Base-by-base conservation (phyloP, 192 early-diverging fungal species). In the Coemansia sp. region DNA sequence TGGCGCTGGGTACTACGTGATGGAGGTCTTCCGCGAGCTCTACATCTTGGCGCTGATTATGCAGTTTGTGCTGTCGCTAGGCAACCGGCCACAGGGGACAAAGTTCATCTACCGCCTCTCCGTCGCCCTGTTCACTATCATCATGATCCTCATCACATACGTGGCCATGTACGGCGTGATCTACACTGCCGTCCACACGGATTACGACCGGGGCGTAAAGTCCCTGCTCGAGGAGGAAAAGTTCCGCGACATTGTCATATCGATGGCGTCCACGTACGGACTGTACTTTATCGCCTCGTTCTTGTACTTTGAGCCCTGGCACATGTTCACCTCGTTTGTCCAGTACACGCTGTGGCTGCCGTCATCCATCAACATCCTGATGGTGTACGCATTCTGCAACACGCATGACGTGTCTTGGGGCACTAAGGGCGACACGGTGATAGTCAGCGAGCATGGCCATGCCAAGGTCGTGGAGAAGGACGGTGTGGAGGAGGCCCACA, bases 321-420 rank as follows among this genome's bases (percentile, higher is more conserved):
- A 97, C 77, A 93, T 95, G 92, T 78, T 95, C 67, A 96, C 94
- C 18, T 91, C 87, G 40, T 90, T 97, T 65, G 9, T 95, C n/a
- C 91, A 96, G 80, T 97, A 97, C 86, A 83, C 94, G 75, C 78
- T 95, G 70, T 88, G 95, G 65, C 78, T 95, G 75, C 95, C 95
- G 27, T 90, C 91, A 46, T 97, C 92, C 62, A 86, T 93, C 72
- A 97, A 96, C 85, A 95, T 97, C 76, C 81, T 97, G 46, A 94
- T 90, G 89, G 90, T 97, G 27, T 97, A 95, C 57, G 92, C 95
- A 3, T 96, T 95, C 86, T 94, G 92, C 72, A 97, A 97, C 88
- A 91, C 94, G 0, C 95, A 96, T 86, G 95, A 96, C 74, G 93
- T 97, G 64, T 92, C 93, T 1, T 98, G 95, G 97, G 97, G 95